Evolutionary conservation across 139 green algal genomes (phyloP).

Genomic region (Limnomonas spitsbergensis): DNA sequence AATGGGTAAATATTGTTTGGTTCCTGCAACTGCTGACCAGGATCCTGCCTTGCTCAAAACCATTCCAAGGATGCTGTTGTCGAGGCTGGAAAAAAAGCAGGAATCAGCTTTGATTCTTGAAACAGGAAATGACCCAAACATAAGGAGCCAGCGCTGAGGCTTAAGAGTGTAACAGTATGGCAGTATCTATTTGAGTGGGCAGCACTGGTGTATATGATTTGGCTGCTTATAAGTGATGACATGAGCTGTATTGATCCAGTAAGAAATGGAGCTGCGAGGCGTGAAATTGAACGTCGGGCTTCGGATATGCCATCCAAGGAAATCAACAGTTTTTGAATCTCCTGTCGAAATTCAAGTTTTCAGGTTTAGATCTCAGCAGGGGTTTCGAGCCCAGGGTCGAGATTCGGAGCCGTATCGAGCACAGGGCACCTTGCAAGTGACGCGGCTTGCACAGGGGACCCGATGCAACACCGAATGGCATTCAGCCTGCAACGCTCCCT

Average conservation of each 20-base stretch:
- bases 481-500: neutral
- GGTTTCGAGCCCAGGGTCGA: neutral
- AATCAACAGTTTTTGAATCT: too few species aligned
- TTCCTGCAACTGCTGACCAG: neutral
- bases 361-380: too few species aligned
- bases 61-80: neutral
- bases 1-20: neutral
- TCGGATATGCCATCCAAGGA: too few species aligned
- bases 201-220: too few species aligned
- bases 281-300: too few species aligned
- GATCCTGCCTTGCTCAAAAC: neutral
- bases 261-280: too few species aligned
- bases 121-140: neutral
- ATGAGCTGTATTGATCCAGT: too few species aligned
- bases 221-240: too few species aligned
- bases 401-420: neutral
- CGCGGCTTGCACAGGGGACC: neutral
- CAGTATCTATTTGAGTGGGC: neutral
- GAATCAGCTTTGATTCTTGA: neutral
- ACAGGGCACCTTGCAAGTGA: neutral
- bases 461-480: slow-evolving; percentile 8
- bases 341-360: too few species aligned
- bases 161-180: neutral
- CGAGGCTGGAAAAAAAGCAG: neutral
- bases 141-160: neutral